A percentile compares a stretch with the other conserved stretches of the same genome.
Evolutionary conservation across 768 basidiomycete species (phyloP).

Genomic region (Strobilomyces dryophilus): DNA sequence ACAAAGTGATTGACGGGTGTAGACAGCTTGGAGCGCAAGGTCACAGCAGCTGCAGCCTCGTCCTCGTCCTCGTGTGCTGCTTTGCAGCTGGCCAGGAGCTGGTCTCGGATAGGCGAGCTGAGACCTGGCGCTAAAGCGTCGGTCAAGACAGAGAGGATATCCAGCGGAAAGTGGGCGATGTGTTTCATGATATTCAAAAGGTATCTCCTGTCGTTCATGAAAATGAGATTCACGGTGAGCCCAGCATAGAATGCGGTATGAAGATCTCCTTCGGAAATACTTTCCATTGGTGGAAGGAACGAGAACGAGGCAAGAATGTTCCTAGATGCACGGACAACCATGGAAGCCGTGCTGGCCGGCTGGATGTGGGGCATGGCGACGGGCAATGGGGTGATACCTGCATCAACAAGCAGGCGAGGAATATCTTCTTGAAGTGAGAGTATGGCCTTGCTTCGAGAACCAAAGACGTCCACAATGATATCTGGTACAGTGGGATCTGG

Average conservation of each 20-base stretch:
- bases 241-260: conserved; percentile 34
- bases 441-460: conserved; percentile 32
- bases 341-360: conserved; percentile 31
- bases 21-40: conserved; percentile 23
- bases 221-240: conserved; percentile 37
- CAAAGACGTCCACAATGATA: conserved; percentile 47
- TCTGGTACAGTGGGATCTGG: conserved; percentile 33
- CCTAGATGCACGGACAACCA: conserved; percentile 38
- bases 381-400: conserved; percentile 21
- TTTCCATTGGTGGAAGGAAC: conserved; percentile 16
- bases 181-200: conserved; percentile 32
- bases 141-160: conserved; percentile 39
- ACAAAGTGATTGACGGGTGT: conserved; percentile 40
- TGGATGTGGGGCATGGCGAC: conserved; percentile 20
- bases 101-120: conserved; percentile 13
- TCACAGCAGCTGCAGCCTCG: conserved; percentile 22
- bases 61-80: conserved; percentile 30
- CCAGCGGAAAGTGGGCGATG: conserved; percentile 37
- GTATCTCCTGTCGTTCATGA: conserved; percentile 31
- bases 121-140: conserved; percentile 36
- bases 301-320: conserved; percentile 36
- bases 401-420: conserved; percentile 27
- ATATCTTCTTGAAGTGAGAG: conserved; percentile 36
- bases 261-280: conserved; percentile 29
- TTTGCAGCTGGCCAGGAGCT: conserved; percentile 31